Evolutionary conservation across 306 rosid species (phyloP).

Genomic region (Quercus dentata): DNA sequence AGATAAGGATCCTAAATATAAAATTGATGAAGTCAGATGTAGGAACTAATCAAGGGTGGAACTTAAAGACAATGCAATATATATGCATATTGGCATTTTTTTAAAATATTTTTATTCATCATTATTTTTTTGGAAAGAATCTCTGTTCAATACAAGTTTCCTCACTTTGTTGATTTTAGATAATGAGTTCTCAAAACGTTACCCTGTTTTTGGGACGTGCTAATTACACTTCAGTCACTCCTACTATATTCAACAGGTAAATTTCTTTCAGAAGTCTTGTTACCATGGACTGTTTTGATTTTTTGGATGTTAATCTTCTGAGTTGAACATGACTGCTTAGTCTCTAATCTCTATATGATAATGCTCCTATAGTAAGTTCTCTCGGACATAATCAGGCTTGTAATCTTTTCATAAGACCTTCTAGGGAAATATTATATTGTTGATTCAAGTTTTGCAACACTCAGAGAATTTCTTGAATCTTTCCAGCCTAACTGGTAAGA

Average conservation of each 20-base stretch:
- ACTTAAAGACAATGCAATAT: too few species aligned
- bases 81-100: too few species aligned
- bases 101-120: too few species aligned
- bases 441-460: too few species aligned
- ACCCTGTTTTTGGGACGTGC: background rate
- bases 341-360: background rate
- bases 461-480: too few species aligned
- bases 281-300: background rate
- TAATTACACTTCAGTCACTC: background rate
- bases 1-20: too few species aligned
- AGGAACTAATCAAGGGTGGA: too few species aligned
- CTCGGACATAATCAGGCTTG: background rate
- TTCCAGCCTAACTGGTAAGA: too few species aligned
- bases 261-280: background rate
- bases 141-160: background rate
- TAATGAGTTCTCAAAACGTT: background rate
- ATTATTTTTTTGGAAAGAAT: background rate
- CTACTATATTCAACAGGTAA: conserved; percentile 2
- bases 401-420: background rate
- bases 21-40: too few species aligned
- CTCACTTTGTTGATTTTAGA: background rate
- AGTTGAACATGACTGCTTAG: background rate
- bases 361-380: background rate
- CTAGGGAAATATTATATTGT: too few species aligned
- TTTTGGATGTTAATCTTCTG: conserved; percentile 20